These are phyloP conservation scores for Thraustotheca clavata DNA, from an alignment of 352 stramenopile species.

Conservation along the genomic window DNA sequence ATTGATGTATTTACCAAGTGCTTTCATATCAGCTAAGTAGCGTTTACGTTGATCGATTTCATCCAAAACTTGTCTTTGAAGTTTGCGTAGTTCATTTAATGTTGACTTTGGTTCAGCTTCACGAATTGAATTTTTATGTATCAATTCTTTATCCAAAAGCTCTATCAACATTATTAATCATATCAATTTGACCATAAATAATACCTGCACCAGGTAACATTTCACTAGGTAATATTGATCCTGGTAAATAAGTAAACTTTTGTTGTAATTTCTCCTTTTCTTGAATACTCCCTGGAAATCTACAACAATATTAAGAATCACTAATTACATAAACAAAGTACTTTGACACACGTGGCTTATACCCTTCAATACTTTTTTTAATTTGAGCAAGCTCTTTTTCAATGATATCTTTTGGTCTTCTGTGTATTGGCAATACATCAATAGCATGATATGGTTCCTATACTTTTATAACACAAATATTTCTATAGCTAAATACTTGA, in stretches of 20 bases:
- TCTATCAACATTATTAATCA: slow-evolving; percentile 27
- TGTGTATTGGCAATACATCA: slow-evolving; percentile 36
- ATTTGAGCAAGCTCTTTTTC: slow-evolving; percentile 69
- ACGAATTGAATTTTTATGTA: slow-evolving; percentile 38
- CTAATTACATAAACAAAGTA: slow-evolving; percentile 19
- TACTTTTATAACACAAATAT: slow-evolving; percentile 21
- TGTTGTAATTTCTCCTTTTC: slow-evolving; percentile 82
- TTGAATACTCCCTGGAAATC: slow-evolving; percentile 37
- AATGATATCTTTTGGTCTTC: slow-evolving; percentile 60
- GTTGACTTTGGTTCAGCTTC: slow-evolving; percentile 34
- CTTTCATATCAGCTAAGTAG: slow-evolving; percentile 58
- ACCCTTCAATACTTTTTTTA: slow-evolving; percentile 60
- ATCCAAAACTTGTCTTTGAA: slow-evolving; percentile 48
- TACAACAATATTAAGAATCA: background rate
- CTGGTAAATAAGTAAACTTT: slow-evolving; percentile 54
- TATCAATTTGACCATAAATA: background rate
- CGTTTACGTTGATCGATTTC: slow-evolving; percentile 57
- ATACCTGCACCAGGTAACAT: slow-evolving; percentile 60
- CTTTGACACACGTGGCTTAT: slow-evolving; percentile 42
- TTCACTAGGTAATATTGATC: slow-evolving; percentile 57
- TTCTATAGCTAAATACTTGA: slow-evolving; percentile 29
- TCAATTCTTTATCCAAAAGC: slow-evolving; percentile 49
- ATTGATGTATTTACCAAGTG: slow-evolving; percentile 36
- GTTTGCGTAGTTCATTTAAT: slow-evolving; percentile 45
- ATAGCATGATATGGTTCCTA: slow-evolving; percentile 47